Conservation (phyloP, 2,329 filamentous ascomycete genomes). For the Blastomyces parvus region DNA sequence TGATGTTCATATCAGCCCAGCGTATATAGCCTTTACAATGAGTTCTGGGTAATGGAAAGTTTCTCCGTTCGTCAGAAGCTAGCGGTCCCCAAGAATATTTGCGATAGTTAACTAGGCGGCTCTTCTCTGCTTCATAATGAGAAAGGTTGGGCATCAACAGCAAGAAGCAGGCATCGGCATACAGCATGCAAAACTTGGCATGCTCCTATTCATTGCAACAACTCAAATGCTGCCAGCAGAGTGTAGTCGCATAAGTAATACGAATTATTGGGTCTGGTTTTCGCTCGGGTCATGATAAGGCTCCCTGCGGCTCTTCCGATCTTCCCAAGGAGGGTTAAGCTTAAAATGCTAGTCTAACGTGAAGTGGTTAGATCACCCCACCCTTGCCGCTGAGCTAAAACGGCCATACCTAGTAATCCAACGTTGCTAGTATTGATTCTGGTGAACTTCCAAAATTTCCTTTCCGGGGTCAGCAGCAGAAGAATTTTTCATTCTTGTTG, state of each 20-base stretch:
- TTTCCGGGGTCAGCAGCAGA: too few relatives aligned
- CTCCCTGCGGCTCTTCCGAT: not conserved
- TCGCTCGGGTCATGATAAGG: too few relatives aligned
- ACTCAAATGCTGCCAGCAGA: not conserved
- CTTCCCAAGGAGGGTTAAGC: not conserved
- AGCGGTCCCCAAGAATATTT: not conserved
- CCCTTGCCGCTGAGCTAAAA: not conserved
- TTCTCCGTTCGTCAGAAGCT: not conserved
- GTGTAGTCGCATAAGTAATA: too few relatives aligned
- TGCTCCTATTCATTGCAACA: not conserved
- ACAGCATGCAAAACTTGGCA: not conserved
- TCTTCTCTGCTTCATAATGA: not conserved
- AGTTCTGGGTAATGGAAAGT: not conserved
- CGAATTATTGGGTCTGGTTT: not conserved
- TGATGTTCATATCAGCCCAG: not conserved
- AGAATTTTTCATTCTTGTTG: too few relatives aligned
- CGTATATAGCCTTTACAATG: not conserved
- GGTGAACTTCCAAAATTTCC: too few relatives aligned
- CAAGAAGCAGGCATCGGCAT: not conserved
- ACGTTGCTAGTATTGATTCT: too few relatives aligned
- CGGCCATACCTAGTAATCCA: not conserved
- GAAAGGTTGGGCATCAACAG: not conserved
- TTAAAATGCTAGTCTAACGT: not conserved
- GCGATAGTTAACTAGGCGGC: not conserved
- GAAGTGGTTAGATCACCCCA: not conserved